These are phyloP conservation scores for Fusarium devonianum DNA, from an alignment of 2,329 filamentous ascomycete genomes.

Conservation along the genomic window DNA sequence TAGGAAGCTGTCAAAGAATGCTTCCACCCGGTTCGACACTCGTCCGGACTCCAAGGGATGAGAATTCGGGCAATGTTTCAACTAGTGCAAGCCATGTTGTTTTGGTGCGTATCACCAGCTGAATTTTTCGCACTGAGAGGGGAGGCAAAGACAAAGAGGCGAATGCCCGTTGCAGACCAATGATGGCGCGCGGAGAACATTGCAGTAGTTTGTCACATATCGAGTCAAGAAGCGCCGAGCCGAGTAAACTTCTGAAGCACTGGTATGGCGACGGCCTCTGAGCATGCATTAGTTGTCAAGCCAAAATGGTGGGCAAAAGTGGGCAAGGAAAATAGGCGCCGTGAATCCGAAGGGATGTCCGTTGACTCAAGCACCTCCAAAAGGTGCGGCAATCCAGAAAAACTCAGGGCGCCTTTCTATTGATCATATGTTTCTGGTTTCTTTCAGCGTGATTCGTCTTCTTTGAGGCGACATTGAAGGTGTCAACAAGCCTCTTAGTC, in stretches of 20 bases:
- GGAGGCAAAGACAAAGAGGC: not conserved
- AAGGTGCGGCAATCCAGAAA: too few species aligned
- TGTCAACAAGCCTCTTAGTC: too few species aligned
- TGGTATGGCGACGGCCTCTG: not conserved
- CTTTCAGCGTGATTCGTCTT: too few species aligned
- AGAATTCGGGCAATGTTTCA: not conserved
- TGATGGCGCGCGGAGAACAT: not conserved
- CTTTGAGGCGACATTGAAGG: too few species aligned
- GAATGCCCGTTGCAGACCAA: not conserved
- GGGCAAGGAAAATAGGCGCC: too few species aligned
- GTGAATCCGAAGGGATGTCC: too few species aligned
- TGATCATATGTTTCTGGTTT: too few species aligned
- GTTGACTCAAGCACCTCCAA: too few species aligned
- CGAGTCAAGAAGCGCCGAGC: not conserved
- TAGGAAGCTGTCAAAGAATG: too few species aligned
- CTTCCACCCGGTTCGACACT: not conserved
- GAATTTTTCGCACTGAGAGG: too few species aligned
- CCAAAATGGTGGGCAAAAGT: too few species aligned
- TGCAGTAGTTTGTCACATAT: not conserved
- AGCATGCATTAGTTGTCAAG: not conserved
- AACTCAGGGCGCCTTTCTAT: too few species aligned
- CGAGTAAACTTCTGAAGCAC: not conserved
- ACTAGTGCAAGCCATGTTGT: not conserved
- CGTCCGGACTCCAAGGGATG: not conserved
- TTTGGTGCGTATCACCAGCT: not conserved